Conservation (phyloP, 2,329 filamentous ascomycete genomes). For the Grosmannia clavigera region DNA sequence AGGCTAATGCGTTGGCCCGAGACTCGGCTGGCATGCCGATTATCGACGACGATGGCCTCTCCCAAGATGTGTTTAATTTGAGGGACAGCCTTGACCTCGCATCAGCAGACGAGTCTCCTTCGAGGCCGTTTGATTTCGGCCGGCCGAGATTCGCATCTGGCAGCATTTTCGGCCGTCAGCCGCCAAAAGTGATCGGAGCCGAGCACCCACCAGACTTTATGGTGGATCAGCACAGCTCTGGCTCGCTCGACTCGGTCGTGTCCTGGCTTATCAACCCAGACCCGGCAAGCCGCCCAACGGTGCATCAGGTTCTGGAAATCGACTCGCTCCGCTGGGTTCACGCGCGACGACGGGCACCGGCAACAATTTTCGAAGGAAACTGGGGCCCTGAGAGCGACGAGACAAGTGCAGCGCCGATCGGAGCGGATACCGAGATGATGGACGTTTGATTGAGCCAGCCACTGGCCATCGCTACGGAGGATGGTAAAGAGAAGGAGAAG, state of each 20-base stretch:
- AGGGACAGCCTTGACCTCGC: slow-evolving; percentile 7
- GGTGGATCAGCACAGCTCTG: slow-evolving; percentile 57
- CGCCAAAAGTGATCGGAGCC: slow-evolving; percentile 34
- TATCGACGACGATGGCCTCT: slow-evolving; percentile 14
- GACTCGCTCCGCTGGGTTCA: slow-evolving; percentile 73
- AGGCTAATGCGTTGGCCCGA: slow-evolving; percentile 55
- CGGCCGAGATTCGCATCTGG: slow-evolving; percentile 17
- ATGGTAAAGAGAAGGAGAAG: neutral
- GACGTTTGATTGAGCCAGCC: slow-evolving; percentile 28
- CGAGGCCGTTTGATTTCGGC: slow-evolving; percentile 2
- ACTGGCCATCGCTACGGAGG: neutral
- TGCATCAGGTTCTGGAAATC: slow-evolving; percentile 59
- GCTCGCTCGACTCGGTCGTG: slow-evolving; percentile 74
- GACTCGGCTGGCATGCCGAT: slow-evolving; percentile 63
- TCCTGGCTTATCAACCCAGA: slow-evolving; percentile 76
- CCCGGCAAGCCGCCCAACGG: slow-evolving; percentile 58
- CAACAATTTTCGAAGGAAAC: slow-evolving; percentile 92
- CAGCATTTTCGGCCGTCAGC: slow-evolving; percentile 30
- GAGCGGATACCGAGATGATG: slow-evolving; percentile 45
- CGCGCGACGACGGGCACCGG: slow-evolving; percentile 64
- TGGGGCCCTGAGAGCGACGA: slow-evolving; percentile 65
- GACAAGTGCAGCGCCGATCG: slow-evolving; percentile 9
- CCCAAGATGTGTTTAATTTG: slow-evolving; percentile 1
- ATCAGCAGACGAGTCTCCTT: slow-evolving; percentile 1
- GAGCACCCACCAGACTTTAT: slow-evolving; percentile 73